Evolutionary conservation across 2,329 filamentous ascomycete species (phyloP).

Genomic region (Elsinoe arachidis): DNA sequence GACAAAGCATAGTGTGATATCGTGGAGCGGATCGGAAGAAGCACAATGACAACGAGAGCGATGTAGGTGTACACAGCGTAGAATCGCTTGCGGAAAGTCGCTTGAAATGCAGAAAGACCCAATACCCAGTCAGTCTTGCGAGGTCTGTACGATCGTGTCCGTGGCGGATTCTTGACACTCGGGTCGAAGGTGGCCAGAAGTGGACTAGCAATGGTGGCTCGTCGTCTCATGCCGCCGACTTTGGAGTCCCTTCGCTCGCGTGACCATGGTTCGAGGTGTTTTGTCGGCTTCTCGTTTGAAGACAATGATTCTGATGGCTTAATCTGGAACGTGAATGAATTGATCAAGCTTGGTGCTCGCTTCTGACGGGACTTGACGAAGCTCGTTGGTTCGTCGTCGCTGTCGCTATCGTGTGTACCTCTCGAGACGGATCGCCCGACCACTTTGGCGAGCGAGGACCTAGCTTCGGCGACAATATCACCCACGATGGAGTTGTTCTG

Average conservation of each 20-base stretch:
- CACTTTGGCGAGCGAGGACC: conserved; percentile 29
- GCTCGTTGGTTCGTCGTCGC: conserved; percentile 33
- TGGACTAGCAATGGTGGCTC: conserved; percentile 6
- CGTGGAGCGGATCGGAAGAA: conserved; percentile 63
- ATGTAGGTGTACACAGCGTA: conserved; percentile 75
- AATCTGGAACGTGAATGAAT: background rate
- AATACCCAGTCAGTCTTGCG: conserved; percentile 29
- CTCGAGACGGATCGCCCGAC: conserved; percentile 9
- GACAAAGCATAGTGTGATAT: conserved; percentile 59
- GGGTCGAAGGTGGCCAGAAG: background rate
- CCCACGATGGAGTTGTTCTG: background rate
- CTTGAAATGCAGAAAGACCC: conserved; percentile 70
- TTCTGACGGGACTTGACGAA: background rate
- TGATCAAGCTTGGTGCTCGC: conserved; percentile 5
- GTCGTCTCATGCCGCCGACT: background rate
- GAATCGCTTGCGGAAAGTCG: conserved; percentile 65
- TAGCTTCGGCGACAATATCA: conserved; percentile 29
- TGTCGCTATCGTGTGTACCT: conserved; percentile 33
- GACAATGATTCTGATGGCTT: background rate
- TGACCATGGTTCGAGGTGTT: background rate
- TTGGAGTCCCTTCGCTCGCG: conserved; percentile 3
- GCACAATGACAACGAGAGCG: conserved; percentile 55
- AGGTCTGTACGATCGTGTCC: background rate
- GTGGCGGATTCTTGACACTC: background rate
- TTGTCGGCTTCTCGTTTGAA: background rate